Evolutionary conservation across 306 rosid genomes (phyloP).

Genomic region (Prunus persica): Prunus_persica_NCBIv2 NC_034013.1:12766001-12766500

Average conservation of each 20-base stretch:
- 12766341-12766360: background rate
- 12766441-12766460: background rate
- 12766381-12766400: too few relatives aligned
- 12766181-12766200: background rate
- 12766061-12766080: background rate
- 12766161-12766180: background rate
- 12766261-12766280: background rate
- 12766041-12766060: background rate
- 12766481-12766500: background rate
- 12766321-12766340: background rate
- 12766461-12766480: background rate
- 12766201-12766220: background rate
- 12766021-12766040: background rate
- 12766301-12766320: background rate
- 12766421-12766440: too few relatives aligned
- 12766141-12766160: background rate
- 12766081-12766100: background rate
- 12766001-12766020: background rate
- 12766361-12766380: background rate
- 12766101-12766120: background rate
- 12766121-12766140: background rate
- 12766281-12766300: background rate
- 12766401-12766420: too few relatives aligned
- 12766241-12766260: background rate
- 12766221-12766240: slow-evolving; percentile 3